These are phyloP conservation scores for Nitzschia sp. DNA, from an alignment of 108 stramenopile genomes.

Conservation along the genomic window DNA sequence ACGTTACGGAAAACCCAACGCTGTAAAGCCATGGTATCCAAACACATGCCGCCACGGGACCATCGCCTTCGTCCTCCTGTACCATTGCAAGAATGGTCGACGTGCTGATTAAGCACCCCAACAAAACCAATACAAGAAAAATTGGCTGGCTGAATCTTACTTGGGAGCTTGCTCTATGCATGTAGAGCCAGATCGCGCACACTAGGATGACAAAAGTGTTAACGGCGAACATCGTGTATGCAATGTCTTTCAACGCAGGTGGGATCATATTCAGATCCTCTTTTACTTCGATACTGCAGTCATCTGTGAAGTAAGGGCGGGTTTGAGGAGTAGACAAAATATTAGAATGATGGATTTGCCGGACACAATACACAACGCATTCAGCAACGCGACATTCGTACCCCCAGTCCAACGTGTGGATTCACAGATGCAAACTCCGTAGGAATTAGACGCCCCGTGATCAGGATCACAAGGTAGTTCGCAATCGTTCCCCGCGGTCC, in stretches of 20 bases:
- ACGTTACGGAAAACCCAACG: conserved; percentile 36
- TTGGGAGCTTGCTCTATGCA: neutral
- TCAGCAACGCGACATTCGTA: neutral
- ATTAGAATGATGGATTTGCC: neutral
- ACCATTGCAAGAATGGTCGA: conserved; percentile 15
- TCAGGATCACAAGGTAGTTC: conserved; percentile 20
- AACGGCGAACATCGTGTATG: neutral
- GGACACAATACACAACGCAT: no score
- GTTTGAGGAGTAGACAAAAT: neutral
- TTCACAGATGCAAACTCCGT: conserved; percentile 16
- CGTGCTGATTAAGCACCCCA: conserved; percentile 16
- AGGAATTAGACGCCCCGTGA: conserved; percentile 5
- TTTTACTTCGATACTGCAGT: conserved; percentile 14
- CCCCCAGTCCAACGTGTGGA: conserved; percentile 15
- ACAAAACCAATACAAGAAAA: conserved; percentile 7
- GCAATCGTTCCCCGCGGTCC: conserved; percentile 19
- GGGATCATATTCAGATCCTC: conserved; percentile 1
- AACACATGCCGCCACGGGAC: conserved; percentile 29
- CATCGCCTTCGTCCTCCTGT: neutral
- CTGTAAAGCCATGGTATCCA: conserved; percentile 33
- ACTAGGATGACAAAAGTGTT: neutral
- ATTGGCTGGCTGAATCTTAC: conserved; percentile 10
- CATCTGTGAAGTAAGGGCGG: neutral
- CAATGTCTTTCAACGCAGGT: neutral
- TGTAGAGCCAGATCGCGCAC: conserved; percentile 6